A percentile compares a stretch with the other conserved stretches of the same genome.
Evolutionary conservation across 495 filamentous ascomycete species (phyloP).

Genomic region (Neurospora sp.): DNA sequence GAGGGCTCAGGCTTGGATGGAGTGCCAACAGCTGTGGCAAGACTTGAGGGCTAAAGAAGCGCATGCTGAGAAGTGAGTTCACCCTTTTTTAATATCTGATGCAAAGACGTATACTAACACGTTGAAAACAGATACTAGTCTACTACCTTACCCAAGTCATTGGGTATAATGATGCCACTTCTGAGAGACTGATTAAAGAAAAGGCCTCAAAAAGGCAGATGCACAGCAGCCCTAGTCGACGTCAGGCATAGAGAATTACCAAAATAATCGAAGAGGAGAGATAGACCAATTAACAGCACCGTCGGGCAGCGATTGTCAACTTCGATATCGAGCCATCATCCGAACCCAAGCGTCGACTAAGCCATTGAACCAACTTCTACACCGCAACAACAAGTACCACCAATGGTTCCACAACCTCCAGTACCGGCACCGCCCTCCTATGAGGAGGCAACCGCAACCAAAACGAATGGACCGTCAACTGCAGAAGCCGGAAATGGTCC

Average conservation of each 20-base stretch:
- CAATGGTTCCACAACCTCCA: no score
- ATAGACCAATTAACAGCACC: background rate
- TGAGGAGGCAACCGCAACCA: no score
- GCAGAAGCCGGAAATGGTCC: no score
- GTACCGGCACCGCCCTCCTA: no score
- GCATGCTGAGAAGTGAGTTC: conserved; percentile 41
- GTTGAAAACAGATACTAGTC: conserved; percentile 24
- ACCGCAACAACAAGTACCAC: no score
- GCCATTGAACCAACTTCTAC: no score
- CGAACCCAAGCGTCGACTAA: no score
- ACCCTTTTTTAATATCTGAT: no score
- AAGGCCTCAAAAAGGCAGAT: conserved; percentile 17
- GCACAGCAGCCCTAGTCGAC: conserved; percentile 21
- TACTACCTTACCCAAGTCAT: conserved; percentile 35
- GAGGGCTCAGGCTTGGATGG: conserved; percentile 55
- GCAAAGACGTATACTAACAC: conserved; percentile 8
- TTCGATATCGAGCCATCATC: no score
- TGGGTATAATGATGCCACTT: conserved; percentile 35
- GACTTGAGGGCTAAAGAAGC: conserved; percentile 56
- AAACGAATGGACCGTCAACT: no score
- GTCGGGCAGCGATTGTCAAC: no score
- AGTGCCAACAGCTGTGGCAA: conserved; percentile 62
- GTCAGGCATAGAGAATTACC: conserved; percentile 4
- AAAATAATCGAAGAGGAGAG: background rate
- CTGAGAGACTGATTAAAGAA: conserved; percentile 29